Percentiles rank a stretch among this genome's conserved stretches.
Evolutionary conservation across 495 filamentous ascomycete species (phyloP).

Genomic region (Lophiostoma macrostomum): DNA sequence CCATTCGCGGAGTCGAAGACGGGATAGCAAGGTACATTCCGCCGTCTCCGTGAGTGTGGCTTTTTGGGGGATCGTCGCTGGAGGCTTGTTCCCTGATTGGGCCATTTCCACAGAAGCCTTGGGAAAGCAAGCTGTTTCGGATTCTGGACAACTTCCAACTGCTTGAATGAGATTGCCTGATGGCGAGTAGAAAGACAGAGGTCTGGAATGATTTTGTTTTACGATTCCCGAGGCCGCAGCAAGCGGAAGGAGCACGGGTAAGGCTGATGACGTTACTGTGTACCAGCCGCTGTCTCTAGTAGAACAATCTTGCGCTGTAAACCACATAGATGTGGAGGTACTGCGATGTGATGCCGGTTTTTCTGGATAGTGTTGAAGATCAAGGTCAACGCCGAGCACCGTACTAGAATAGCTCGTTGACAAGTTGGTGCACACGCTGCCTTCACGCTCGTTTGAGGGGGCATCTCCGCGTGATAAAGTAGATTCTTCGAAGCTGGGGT

Average conservation of each 20-base stretch:
- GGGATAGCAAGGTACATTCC: not conserved
- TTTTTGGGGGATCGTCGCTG: not conserved
- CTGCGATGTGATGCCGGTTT: too few relatives aligned
- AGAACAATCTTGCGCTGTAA: not conserved
- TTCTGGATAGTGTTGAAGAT: slow-evolving; percentile 16
- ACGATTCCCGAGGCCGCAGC: slow-evolving; percentile 27
- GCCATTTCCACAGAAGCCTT: too few relatives aligned
- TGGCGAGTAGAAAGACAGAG: slow-evolving; percentile 26
- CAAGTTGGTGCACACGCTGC: slow-evolving; percentile 19
- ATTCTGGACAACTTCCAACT: not conserved
- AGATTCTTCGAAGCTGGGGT: slow-evolving; percentile 10
- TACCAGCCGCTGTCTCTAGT: too few relatives aligned
- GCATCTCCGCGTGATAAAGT: slow-evolving; percentile 10
- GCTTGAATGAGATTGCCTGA: slow-evolving; percentile 27
- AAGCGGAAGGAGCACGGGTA: slow-evolving; percentile 27
- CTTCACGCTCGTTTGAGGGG: slow-evolving; percentile 11
- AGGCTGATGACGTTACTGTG: slow-evolving; percentile 29
- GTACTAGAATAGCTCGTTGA: slow-evolving; percentile 23
- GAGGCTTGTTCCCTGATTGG: too few relatives aligned
- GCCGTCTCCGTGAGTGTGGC: too few relatives aligned
- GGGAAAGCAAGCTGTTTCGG: not conserved
- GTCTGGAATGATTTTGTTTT: slow-evolving; percentile 3
- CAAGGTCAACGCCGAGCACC: slow-evolving; percentile 25
- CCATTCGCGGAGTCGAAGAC: too few relatives aligned
- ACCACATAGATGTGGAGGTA: slow-evolving; percentile 3